phyloP scores from a whole-genome alignment of 116 monocot species.

The Cymodocea nodosa region DNA sequence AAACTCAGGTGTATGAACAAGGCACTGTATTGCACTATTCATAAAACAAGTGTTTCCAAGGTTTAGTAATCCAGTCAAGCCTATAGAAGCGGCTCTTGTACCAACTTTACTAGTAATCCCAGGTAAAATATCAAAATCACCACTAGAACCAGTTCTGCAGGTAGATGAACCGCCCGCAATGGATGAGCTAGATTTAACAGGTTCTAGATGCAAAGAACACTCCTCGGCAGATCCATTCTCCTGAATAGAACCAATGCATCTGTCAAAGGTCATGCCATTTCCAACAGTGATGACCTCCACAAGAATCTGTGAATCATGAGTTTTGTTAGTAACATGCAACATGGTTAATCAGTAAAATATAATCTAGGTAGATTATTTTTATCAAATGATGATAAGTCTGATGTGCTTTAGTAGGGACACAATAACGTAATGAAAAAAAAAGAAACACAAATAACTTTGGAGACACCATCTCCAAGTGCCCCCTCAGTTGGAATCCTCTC shows the following conservation, averaged over 20 bases:
- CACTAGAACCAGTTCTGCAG: constrained; percentile 46
- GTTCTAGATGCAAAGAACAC: constrained; percentile 44
- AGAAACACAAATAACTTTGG: no score
- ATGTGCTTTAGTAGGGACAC: no score
- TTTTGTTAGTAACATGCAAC: not conserved
- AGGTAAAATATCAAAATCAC: constrained; percentile 63
- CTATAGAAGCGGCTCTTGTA: constrained; percentile 59
- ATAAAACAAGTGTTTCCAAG: constrained; percentile 99
- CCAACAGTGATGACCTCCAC: constrained; percentile 62
- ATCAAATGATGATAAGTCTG: no score
- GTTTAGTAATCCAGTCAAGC: constrained; percentile 82
- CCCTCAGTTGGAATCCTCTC: no score
- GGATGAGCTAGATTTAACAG: constrained; percentile 33
- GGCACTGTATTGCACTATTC: constrained; percentile 97
- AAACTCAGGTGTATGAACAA: constrained; percentile 97
- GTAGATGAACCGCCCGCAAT: constrained; percentile 46
- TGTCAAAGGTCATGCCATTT: constrained; percentile 34
- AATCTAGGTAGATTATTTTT: no score
- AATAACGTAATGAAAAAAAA: no score
- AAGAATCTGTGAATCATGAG: constrained; percentile 56
- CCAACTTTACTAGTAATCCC: constrained; percentile 23
- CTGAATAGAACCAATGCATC: constrained; percentile 37
- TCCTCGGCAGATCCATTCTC: constrained; percentile 72
- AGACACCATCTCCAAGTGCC: no score
- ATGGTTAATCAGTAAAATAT: no score